phyloP scores from a whole-genome alignment of 2,329 filamentous ascomycete genomes.

The Calonectria pseudoturangicola region DNA sequence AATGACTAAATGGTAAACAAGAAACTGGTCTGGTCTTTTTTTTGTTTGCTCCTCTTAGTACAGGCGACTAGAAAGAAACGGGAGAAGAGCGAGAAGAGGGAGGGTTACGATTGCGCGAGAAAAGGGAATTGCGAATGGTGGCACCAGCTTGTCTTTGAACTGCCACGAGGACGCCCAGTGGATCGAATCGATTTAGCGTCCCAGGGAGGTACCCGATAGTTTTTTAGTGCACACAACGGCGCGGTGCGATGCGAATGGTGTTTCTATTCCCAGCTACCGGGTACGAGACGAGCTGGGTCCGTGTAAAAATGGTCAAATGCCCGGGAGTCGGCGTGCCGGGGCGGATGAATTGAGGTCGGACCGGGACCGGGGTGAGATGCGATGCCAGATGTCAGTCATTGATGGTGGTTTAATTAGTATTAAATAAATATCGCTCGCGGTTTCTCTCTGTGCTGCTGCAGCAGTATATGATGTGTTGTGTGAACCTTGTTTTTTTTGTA shows the following conservation, averaged over 20 bases:
- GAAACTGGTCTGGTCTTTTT: constrained; percentile 31
- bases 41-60: constrained; percentile 1
- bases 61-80: constrained; percentile 28
- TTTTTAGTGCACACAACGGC: constrained; percentile 30
- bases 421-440: constrained; percentile 3
- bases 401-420: constrained; percentile 20
- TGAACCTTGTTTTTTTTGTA: constrained; percentile 12
- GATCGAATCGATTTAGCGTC: constrained; percentile 29
- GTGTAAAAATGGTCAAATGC: constrained; percentile 23
- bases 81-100: constrained; percentile 37
- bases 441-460: not conserved
- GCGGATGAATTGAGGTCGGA: constrained; percentile 13
- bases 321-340: constrained; percentile 26
- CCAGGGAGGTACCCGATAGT: constrained; percentile 22
- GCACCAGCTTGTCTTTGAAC: constrained; percentile 32
- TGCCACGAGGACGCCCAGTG: constrained; percentile 38
- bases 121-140: constrained; percentile 37
- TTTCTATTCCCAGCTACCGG: constrained; percentile 33
- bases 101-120: constrained; percentile 29
- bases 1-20: constrained; percentile 29
- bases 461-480: not conserved
- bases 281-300: constrained; percentile 22
- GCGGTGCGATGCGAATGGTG: constrained; percentile 21
- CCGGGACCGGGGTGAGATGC: constrained; percentile 27
- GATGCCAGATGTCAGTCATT: constrained; percentile 19